Evolutionary conservation across 2,329 filamentous ascomycete genomes (phyloP).

Genomic region (Endocalyx cinctus): DNA sequence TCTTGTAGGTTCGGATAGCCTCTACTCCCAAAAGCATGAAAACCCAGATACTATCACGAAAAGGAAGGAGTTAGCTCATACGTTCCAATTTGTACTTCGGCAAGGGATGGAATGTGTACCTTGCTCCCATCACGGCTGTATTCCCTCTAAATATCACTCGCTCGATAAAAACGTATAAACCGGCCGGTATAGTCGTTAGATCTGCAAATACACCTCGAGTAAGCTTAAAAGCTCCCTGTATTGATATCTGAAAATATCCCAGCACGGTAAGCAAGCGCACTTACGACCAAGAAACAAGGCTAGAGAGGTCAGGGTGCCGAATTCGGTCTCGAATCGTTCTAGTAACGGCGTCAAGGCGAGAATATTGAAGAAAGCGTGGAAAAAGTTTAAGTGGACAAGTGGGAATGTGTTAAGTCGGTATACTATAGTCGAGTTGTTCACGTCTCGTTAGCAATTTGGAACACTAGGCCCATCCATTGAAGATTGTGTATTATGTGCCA

Average conservation of each 20-base stretch:
- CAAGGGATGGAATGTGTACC: constrained; percentile 44
- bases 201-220: constrained; percentile 41
- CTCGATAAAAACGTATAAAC: constrained; percentile 77
- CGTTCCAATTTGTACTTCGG: constrained; percentile 1
- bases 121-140: constrained; percentile 74
- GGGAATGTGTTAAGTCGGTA: constrained; percentile 92
- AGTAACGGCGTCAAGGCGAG: constrained; percentile 80
- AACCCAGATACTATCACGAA: constrained; percentile 70
- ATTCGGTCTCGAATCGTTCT: constrained; percentile 88
- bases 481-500: too few species aligned
- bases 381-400: constrained; percentile 73
- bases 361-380: constrained; percentile 78
- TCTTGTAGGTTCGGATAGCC: constrained; percentile 77
- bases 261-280: constrained; percentile 33
- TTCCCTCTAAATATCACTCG: constrained; percentile 66
- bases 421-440: constrained; percentile 54
- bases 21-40: constrained; percentile 84
- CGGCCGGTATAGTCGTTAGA: constrained; percentile 75
- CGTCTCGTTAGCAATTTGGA: constrained; percentile 5
- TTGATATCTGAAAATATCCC: too few species aligned
- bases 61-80: constrained; percentile 13
- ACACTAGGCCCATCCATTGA: too few species aligned
- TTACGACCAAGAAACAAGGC: constrained; percentile 86
- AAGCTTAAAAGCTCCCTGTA: constrained; percentile 4
- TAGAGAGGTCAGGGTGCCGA: constrained; percentile 84